Conservation (phyloP, 2,329 filamentous ascomycete species). For the Diaporthe capsici region DNA sequence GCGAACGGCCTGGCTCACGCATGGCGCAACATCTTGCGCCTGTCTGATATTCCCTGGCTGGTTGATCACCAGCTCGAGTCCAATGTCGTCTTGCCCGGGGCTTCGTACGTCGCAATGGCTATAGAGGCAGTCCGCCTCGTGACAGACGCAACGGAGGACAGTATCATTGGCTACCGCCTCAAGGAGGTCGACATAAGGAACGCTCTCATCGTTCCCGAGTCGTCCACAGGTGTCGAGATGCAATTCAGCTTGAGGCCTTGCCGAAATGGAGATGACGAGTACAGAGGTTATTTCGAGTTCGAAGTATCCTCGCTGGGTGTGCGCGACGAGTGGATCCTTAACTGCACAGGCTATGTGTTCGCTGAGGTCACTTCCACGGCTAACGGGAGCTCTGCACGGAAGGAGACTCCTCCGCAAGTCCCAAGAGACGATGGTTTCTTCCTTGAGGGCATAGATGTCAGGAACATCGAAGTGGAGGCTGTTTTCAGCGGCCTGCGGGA, state of each 20-base stretch:
- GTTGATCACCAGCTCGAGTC: slow-evolving; percentile 44
- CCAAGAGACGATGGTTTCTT: not conserved
- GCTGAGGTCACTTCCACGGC: slow-evolving; percentile 38
- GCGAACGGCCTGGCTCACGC: slow-evolving; percentile 47
- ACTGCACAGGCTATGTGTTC: slow-evolving; percentile 52
- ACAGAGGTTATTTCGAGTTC: slow-evolving; percentile 20
- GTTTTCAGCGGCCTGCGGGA: not conserved
- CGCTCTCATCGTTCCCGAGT: not conserved
- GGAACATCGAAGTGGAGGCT: slow-evolving; percentile 39
- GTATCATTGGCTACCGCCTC: not conserved
- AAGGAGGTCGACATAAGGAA: not conserved
- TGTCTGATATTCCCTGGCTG: slow-evolving; percentile 27
- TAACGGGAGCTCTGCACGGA: too few species aligned
- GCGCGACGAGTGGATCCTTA: slow-evolving; percentile 17
- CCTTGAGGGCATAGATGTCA: not conserved
- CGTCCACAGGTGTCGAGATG: not conserved
- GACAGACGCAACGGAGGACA: slow-evolving; percentile 50
- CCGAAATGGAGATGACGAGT: not conserved
- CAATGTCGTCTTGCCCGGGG: slow-evolving; percentile 44
- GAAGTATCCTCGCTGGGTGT: slow-evolving; percentile 14
- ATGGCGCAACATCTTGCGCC: slow-evolving; percentile 49
- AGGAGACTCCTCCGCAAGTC: too few species aligned
- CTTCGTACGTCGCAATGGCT: slow-evolving; percentile 42
- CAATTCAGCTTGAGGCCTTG: slow-evolving; percentile 9
- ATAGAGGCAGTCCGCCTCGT: slow-evolving; percentile 48